Base-by-base conservation (phyloP, 768 basidiomycete species). In the Russula griseocarnosa region DNA sequence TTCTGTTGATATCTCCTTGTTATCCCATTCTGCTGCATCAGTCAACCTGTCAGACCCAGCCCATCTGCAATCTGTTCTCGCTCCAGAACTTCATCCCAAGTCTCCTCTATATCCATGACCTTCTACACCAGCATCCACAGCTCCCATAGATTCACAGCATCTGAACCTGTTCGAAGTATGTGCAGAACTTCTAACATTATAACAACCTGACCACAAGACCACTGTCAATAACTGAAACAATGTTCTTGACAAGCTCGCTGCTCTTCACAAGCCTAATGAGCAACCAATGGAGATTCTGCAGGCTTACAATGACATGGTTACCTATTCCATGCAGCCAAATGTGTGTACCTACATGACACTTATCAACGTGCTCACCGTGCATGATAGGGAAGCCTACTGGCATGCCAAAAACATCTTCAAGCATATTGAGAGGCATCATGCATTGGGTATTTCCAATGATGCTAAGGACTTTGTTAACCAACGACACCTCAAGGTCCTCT, bases 231-330 rank as follows among this genome's bases (percentile, higher is more conserved):
- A 86, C 24, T 91, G 85, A 76, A 92, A 92, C 69, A 71, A 77
- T 38, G 85, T 85, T 6, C 74, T 94, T 24, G 71, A 78, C 1
- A 84, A 83, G 0, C 73, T 93, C 3, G 69, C 77, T 40, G 70
- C 73, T 36, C 76, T 80, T 56, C 79, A 86, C 67, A 50, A 60
- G 20, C 61, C 71, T 11, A 85, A 85, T 9, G 82, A 83, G 65
- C 82, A 85, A 7, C 78, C 91, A 34, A 73, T 78, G 0, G 71
- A 80, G 47, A 74, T 92, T 42, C 72, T 89, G 58, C 82, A 85
- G 55, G 79, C 85, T 3, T 95, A 94, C 76, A 83, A 90, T 66
- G 78, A 83, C 54, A 84, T 95, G 80, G 75, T 93, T 61, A 75
- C 79, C 30, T 78, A 75, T 34, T 81, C 83, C 20, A 72, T 94